phyloP scores from a whole-genome alignment of 208 protist species.

The Perkinsela sp. region DNA sequence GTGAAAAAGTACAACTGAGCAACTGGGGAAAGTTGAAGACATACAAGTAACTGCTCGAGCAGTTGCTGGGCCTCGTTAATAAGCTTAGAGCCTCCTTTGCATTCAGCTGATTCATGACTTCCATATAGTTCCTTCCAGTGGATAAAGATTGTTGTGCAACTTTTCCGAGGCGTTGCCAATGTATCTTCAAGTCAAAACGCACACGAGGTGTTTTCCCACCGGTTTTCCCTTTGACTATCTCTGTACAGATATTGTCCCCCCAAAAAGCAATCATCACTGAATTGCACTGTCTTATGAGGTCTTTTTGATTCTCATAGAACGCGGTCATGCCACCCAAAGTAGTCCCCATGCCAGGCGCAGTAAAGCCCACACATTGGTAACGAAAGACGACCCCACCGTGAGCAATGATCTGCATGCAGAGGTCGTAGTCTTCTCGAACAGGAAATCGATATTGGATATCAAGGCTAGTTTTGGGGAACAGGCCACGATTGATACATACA shows the following conservation, averaged over 20 bases:
- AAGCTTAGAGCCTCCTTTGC: not conserved
- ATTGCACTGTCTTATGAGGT: conserved; percentile 12
- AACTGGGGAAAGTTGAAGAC: too few relatives aligned
- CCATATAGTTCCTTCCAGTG: not conserved
- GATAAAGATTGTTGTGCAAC: conserved; percentile 1
- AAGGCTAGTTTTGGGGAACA: conserved; percentile 17
- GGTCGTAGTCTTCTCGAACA: conserved; percentile 62
- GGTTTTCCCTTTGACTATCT: conserved; percentile 1
- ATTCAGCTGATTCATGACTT: conserved; percentile 1
- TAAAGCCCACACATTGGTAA: conserved; percentile 39
- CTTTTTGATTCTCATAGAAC: conserved; percentile 35
- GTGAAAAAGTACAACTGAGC: too few relatives aligned
- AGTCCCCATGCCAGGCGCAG: conserved; percentile 45
- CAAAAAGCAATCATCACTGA: conserved; percentile 1
- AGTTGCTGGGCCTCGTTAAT: too few relatives aligned
- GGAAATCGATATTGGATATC: conserved; percentile 41
- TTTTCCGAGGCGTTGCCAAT: conserved; percentile 1
- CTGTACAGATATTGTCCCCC: conserved; percentile 2
- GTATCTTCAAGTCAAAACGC: conserved; percentile 1
- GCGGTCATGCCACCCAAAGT: conserved; percentile 43
- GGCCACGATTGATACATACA: conserved; percentile 27
- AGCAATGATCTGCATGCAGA: conserved; percentile 44
- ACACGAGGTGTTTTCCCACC: not conserved
- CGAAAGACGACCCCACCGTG: conserved; percentile 31
- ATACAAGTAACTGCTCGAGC: too few relatives aligned